Evolutionary conservation across 768 basidiomycete genomes (phyloP).

Genomic region (Sporobolomyces phaffii): DNA sequence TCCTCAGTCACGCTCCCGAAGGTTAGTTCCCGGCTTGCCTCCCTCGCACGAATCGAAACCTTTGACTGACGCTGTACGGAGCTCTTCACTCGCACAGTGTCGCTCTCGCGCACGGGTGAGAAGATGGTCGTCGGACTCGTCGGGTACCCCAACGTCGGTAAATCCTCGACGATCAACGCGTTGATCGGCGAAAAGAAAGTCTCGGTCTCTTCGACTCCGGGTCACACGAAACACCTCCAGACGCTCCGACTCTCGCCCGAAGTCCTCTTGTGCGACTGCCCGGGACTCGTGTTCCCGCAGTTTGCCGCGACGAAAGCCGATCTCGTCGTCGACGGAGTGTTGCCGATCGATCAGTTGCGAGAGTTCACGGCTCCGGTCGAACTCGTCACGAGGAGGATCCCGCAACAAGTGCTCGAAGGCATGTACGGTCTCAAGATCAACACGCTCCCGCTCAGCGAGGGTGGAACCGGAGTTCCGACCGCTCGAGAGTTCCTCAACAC

Average conservation of each 20-base stretch:
- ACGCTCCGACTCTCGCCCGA: slow-evolving; percentile 86
- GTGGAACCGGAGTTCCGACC: slow-evolving; percentile 63
- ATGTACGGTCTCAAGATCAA: slow-evolving; percentile 79
- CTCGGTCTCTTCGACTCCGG: slow-evolving; percentile 94
- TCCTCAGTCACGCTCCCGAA: slow-evolving; percentile 64
- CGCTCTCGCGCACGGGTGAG: slow-evolving; percentile 50
- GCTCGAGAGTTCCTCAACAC: slow-evolving; percentile 77
- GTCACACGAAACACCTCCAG: slow-evolving; percentile 98
- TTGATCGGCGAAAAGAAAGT: slow-evolving; percentile 92
- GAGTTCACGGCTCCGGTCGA: slow-evolving; percentile 81
- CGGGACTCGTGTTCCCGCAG: slow-evolving; percentile 95
- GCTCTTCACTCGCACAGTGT: slow-evolving; percentile 16
- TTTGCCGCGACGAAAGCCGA: slow-evolving; percentile 96
- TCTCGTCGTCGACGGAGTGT: slow-evolving; percentile 88
- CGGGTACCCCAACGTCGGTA: slow-evolving; percentile 97
- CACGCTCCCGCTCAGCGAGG: slow-evolving; percentile 63
- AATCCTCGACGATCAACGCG: slow-evolving; percentile 96
- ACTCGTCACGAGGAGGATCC: slow-evolving; percentile 70
- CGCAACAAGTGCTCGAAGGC: slow-evolving; percentile 75
- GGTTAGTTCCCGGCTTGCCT: slow-evolving; percentile 44
- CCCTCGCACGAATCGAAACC: no score
- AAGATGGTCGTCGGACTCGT: slow-evolving; percentile 82
- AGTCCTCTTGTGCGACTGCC: slow-evolving; percentile 90
- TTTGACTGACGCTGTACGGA: not conserved
- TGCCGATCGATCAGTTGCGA: slow-evolving; percentile 94